phyloP scores from a whole-genome alignment of 78 protist genomes.

The Speleostelium caveatum region DNA sequence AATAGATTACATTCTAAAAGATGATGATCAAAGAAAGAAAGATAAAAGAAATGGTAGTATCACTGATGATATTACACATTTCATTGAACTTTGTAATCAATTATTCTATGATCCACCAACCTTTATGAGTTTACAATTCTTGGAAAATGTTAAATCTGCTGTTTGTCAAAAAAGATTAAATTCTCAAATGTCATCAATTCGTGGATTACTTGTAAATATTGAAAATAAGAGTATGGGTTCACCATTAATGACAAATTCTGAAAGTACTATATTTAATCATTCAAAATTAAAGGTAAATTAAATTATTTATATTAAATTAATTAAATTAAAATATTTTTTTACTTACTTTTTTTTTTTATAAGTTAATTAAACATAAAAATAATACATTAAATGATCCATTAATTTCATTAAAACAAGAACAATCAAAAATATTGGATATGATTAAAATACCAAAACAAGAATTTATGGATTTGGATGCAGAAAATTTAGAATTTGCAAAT shows the following conservation, averaged over 20 bases:
- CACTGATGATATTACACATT: conserved; percentile 32
- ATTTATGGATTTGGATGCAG: conserved; percentile 71
- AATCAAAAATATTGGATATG: neutral
- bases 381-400: neutral
- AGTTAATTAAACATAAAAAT: no score
- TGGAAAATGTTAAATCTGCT: conserved; percentile 14
- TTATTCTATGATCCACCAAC: conserved; percentile 34
- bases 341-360: no score
- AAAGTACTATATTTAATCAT: neutral
- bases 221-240: conserved; percentile 4
- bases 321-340: no score
- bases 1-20: conserved; percentile 33
- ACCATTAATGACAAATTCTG: neutral
- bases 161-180: conserved; percentile 15
- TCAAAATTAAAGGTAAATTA: no score
- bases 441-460: conserved; percentile 11
- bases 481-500: conserved; percentile 48
- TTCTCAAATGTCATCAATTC: conserved; percentile 23
- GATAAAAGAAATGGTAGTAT: conserved; percentile 20
- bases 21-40: conserved; percentile 43
- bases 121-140: conserved; percentile 5
- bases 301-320: no score
- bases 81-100: conserved; percentile 56
- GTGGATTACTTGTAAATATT: conserved; percentile 6
- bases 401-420: neutral